A percentile compares a stretch with the other conserved stretches of the same genome.
These are phyloP conservation scores for Ascosphaera apis DNA, from an alignment of 2,329 filamentous ascomycete species.

Conservation along the genomic window DNA sequence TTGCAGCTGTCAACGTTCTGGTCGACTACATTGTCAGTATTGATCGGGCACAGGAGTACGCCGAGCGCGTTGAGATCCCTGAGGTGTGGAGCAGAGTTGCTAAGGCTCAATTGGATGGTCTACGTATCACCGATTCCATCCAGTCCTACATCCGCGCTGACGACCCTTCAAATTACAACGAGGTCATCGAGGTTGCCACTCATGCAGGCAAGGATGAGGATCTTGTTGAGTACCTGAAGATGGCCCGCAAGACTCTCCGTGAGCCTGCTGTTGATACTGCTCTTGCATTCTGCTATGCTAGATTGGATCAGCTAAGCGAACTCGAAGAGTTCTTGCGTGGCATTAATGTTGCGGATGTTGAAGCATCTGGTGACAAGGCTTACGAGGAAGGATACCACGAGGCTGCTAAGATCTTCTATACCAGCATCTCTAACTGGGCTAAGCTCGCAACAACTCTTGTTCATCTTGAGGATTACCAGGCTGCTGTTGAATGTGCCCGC, in stretches of 20 bases:
- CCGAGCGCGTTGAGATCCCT: conserved; percentile 76
- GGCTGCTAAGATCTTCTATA: conserved; percentile 97
- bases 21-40: conserved; percentile 96
- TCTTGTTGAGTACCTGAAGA: conserved; percentile 82
- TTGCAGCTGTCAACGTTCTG: conserved; percentile 68
- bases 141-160: conserved; percentile 92
- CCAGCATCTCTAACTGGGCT: conserved; percentile 97
- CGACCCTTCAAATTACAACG: conserved; percentile 77
- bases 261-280: conserved; percentile 86
- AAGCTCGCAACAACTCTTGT: conserved; percentile 95
- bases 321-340: conserved; percentile 87
- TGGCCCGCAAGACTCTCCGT: conserved; percentile 90
- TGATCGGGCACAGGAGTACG: conserved; percentile 85
- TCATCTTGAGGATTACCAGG: conserved; percentile 92
- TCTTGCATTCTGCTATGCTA: conserved; percentile 79
- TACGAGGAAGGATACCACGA: conserved; percentile 86
- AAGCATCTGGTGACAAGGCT: conserved; percentile 94
- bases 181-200: conserved; percentile 89
- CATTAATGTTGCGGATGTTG: conserved; percentile 86
- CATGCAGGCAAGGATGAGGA: conserved; percentile 96
- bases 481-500: conserved; percentile 86
- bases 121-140: conserved; percentile 77
- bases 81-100: conserved; percentile 98
- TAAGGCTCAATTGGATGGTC: conserved; percentile 90
- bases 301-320: conserved; percentile 74